phyloP scores from a whole-genome alignment of 2,329 filamentous ascomycete genomes.

The Neonectria magnoliae region DNA sequence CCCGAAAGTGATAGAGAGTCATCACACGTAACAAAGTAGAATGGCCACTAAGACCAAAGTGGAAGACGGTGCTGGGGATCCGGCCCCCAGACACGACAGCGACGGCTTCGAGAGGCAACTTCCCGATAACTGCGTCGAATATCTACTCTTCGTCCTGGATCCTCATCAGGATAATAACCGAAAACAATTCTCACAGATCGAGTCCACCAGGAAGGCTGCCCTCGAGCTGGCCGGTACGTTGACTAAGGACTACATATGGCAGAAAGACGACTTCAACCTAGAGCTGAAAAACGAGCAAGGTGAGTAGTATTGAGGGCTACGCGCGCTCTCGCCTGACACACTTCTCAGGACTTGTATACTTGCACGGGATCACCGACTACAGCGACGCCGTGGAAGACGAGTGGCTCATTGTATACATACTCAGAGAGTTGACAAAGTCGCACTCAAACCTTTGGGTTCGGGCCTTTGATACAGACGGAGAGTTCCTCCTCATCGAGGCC shows the following conservation, averaged over 20 bases:
- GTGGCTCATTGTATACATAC: constrained; percentile 92
- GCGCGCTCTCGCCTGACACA: constrained; percentile 9
- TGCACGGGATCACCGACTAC: constrained; percentile 84
- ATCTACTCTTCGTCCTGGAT: constrained; percentile 79
- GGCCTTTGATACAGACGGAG: constrained; percentile 87
- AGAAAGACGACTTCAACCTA: constrained; percentile 82
- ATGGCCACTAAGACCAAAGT: constrained; percentile 6
- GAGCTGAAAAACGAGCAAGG: constrained; percentile 69
- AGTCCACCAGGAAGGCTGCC: constrained; percentile 76
- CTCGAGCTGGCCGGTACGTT: constrained; percentile 69
- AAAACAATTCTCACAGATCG: constrained; percentile 72
- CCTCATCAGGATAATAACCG: constrained; percentile 60
- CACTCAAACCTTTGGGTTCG: constrained; percentile 83
- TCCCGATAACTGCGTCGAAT: constrained; percentile 87
- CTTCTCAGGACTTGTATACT: constrained; percentile 62
- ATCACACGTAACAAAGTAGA: background rate
- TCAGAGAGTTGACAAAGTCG: constrained; percentile 80
- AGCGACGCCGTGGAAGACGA: constrained; percentile 97
- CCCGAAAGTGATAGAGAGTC: background rate
- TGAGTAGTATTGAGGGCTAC: constrained; percentile 46
- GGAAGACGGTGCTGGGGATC: constrained; percentile 1
- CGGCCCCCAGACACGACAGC: background rate
- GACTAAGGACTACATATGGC: constrained; percentile 93
- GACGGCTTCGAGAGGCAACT: constrained; percentile 50
- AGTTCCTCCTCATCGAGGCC: constrained; percentile 94